Evolutionary conservation across 768 basidiomycete genomes (phyloP), one percentile per base, ranked within the genome.

Genomic region (Cystobasidium onofrii): DNA sequence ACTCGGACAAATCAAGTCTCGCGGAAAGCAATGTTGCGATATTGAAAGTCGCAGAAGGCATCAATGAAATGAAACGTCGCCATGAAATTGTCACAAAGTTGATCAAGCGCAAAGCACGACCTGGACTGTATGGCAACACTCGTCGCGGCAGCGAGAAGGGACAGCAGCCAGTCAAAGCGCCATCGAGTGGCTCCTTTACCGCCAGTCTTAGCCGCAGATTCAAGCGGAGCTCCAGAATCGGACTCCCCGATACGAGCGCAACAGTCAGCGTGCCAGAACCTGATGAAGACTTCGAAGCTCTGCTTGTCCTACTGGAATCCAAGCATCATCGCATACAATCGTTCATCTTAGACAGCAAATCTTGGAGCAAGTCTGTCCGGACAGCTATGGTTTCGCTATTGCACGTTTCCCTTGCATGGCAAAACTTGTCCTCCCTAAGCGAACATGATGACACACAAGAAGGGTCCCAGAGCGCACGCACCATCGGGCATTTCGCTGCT

Each of bases 11-110:
- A 1, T 25, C 41, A 0, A 39, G 34, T n/a, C 76, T 79, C 2
- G 57, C 73, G 36, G 71, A 64, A 25, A 78, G 76, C 36, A 73
- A 77, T 60, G 43, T 57, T 34, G 75, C 76, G 23, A 75, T 78
- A 57, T 69, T 78, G 62, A 62, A 74, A 33, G 75, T 79, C 36
- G 79, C 79, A 73, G 76, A 78, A 57, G 71, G 71, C 34, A 77
- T 79, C 76, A 78, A 79, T 76, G 78, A 79, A 65, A 41, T 72
- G 61, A 79, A 79, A 75, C 75, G 76, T 60, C 67, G 76, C 0
- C 52, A 61, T 15, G 79, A 79, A 41, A 60, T 75, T 18, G 78
- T 79, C 62, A 36, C 29, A 10, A 73, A 73, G 7, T 55, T 78
- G 61, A 75, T 79, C 54, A 63, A 54, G 75, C 18, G 75, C 20